These are phyloP conservation scores for Stagonosporopsis tanaceti DNA, from an alignment of 2,329 filamentous ascomycete genomes.

Conservation along the genomic window DNA sequence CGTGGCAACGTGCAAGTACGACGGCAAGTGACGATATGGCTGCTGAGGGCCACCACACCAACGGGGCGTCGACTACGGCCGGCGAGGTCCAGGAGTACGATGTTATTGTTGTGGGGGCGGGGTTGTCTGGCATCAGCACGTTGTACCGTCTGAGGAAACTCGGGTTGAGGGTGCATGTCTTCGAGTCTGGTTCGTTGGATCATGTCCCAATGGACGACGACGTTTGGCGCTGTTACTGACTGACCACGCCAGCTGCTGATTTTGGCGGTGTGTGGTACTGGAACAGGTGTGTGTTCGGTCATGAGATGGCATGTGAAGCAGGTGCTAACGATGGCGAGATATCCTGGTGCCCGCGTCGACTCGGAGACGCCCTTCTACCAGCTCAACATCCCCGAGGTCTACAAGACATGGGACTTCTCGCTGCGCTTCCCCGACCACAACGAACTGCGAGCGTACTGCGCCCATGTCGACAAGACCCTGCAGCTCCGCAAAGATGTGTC, in stretches of 20 bases:
- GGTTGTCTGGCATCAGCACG: slow-evolving; percentile 36
- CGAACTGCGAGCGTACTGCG: slow-evolving; percentile 38
- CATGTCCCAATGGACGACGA: background rate
- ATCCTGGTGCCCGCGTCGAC: slow-evolving; percentile 32
- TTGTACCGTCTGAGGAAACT: slow-evolving; percentile 31
- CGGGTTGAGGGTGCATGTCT: slow-evolving; percentile 29
- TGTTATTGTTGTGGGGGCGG: slow-evolving; percentile 38
- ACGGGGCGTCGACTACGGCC: background rate
- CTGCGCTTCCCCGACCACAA: slow-evolving; percentile 34
- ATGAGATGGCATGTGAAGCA: background rate
- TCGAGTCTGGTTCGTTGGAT: slow-evolving; percentile 27
- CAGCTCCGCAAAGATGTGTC: slow-evolving; percentile 33
- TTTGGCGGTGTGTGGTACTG: slow-evolving; percentile 42
- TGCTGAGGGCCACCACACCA: background rate
- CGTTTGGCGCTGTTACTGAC: background rate
- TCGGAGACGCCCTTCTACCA: slow-evolving; percentile 43
- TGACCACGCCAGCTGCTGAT: slow-evolving; percentile 3
- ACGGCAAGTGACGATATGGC: background rate
- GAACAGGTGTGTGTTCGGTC: slow-evolving; percentile 12
- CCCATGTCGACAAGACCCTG: slow-evolving; percentile 33
- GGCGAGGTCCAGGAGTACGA: slow-evolving; percentile 19
- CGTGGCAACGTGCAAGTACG: too few species aligned
- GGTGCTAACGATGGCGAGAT: background rate
- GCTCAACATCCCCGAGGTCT: slow-evolving; percentile 39
- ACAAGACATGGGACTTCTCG: slow-evolving; percentile 35